These are phyloP conservation scores for Glutinoglossum americanum DNA, from an alignment of 495 filamentous ascomycete species.

Conservation along the genomic window DNA sequence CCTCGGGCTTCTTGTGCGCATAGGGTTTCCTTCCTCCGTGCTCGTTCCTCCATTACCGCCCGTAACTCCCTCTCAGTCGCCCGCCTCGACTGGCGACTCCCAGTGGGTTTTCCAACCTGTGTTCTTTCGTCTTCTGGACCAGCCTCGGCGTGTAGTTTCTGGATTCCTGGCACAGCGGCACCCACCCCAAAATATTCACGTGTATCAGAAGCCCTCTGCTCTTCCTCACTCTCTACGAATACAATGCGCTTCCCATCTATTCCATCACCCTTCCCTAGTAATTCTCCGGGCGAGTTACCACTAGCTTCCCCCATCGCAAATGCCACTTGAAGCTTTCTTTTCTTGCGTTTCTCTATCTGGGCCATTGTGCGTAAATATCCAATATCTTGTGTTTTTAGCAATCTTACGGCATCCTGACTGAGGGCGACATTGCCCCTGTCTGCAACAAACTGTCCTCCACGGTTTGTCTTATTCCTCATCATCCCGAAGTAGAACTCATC, in stretches of 20 bases:
- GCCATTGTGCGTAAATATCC: conserved; percentile 59
- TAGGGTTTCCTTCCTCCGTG: conserved; percentile 25
- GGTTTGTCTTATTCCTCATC: conserved; percentile 42
- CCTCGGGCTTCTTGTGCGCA: conserved; percentile 25
- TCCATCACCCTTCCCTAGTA: not conserved
- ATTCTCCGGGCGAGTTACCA: conserved; percentile 21
- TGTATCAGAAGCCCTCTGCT: conserved; percentile 23
- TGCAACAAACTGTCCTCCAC: conserved; percentile 36
- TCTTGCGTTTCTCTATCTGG: conserved; percentile 35
- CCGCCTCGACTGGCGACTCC: not conserved
- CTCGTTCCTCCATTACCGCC: conserved; percentile 22
- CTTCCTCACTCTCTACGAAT: conserved; percentile 31
- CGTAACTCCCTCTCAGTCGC: conserved; percentile 18
- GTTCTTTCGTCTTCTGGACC: not conserved
- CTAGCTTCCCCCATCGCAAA: conserved; percentile 6
- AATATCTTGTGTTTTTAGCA: conserved; percentile 91
- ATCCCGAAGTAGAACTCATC: conserved; percentile 95
- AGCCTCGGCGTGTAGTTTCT: conserved; percentile 7
- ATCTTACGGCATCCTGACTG: conserved; percentile 47
- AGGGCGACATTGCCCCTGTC: conserved; percentile 30
- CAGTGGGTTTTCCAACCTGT: conserved; percentile 15
- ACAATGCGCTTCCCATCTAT: conserved; percentile 17
- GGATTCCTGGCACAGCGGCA: conserved; percentile 12
- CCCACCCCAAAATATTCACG: conserved; percentile 18
- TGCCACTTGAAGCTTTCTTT: conserved; percentile 16